phyloP scores from a whole-genome alignment of 345 rosid species.

The Arabis hirsuta region DNA sequence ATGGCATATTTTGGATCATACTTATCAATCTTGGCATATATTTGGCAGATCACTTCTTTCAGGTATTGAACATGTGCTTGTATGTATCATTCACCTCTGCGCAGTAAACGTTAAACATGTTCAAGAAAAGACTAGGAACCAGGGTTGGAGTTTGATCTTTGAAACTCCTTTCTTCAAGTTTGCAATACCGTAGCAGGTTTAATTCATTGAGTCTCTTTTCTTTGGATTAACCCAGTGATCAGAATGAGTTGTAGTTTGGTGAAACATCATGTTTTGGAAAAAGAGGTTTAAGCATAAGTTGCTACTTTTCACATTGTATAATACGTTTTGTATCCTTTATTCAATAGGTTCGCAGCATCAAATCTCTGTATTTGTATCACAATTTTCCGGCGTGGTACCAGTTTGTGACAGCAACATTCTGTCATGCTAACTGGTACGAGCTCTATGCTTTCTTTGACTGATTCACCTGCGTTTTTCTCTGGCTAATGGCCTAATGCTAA shows the following conservation, averaged over 20 bases:
- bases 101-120: not conserved
- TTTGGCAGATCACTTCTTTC: slow-evolving; percentile 78
- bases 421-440: slow-evolving; percentile 93
- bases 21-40: slow-evolving; percentile 79
- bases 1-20: slow-evolving; percentile 85
- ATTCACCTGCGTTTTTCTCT: not conserved
- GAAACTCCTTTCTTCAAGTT: not conserved
- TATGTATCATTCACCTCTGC: not conserved
- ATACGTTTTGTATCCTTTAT: not conserved
- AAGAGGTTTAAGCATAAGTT: slow-evolving; percentile 3
- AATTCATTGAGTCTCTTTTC: not conserved
- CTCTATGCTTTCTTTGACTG: slow-evolving; percentile 1
- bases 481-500: slow-evolving; percentile 12
- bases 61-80: slow-evolving; percentile 51
- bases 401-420: slow-evolving; percentile 89
- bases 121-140: not conserved
- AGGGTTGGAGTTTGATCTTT: too few species aligned
- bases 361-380: slow-evolving; percentile 79
- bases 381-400: slow-evolving; percentile 85
- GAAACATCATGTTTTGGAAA: not conserved
- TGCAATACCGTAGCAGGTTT: not conserved
- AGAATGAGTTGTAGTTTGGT: not conserved
- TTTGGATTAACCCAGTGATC: not conserved
- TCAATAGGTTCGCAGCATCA: slow-evolving; percentile 58
- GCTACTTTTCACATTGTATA: slow-evolving; percentile 5